Base-by-base conservation (phyloP, 495 filamentous ascomycete genomes). In the Sordaria brevicollis region DNA sequence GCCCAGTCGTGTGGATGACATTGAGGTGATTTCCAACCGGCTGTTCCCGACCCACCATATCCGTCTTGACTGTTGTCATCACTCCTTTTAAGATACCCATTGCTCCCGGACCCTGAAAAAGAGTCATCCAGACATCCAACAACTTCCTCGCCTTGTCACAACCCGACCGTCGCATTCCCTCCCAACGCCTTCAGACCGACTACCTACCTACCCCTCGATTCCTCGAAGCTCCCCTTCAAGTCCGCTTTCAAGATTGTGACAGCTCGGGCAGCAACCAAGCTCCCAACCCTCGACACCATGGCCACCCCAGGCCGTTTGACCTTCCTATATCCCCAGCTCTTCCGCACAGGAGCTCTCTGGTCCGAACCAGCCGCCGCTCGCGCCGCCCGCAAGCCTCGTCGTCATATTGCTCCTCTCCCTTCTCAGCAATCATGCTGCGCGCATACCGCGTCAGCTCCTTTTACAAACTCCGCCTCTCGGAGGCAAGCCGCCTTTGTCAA, bases 261-360 rank as follows among this genome's bases (percentile, higher is more conserved):
- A 17, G 49, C 49, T 62, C 25, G 49, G 49, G 49, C 49, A 62
- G 49, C 49, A 31, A 62, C 49, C 15, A 62, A 31, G 49, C 62
- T 31, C 19, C 15, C 13, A 35, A n/a, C 54, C 38, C n/a, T 39
- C 65, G 37, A 29, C 15, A 77, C 71, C 71, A 94, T 94, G 92
- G 86, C 90, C 66, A 83, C 86, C 11, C 25, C 49, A 10, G 82
- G 83, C 65, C 84, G 91, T 73, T 83, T 94, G 36, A 88, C 87
- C 4, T 93, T 93, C 74, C 84, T 93, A 17, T 93, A 93, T 74
- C 90, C 91, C 38, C 87, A 90, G 72, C 79, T 92, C 65, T 90
- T 89, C 80, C 79, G 82, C 57, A 72, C 76, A 21, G 74, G 74
- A 19, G 77, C 74, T 41, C 80, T 80, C 62, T 75, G 76, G 71